Percentiles rank a stretch among this genome's conserved stretches.
These are phyloP conservation scores for Xylaria curta DNA, from an alignment of 495 filamentous ascomycete genomes.

Conservation along the genomic window DNA sequence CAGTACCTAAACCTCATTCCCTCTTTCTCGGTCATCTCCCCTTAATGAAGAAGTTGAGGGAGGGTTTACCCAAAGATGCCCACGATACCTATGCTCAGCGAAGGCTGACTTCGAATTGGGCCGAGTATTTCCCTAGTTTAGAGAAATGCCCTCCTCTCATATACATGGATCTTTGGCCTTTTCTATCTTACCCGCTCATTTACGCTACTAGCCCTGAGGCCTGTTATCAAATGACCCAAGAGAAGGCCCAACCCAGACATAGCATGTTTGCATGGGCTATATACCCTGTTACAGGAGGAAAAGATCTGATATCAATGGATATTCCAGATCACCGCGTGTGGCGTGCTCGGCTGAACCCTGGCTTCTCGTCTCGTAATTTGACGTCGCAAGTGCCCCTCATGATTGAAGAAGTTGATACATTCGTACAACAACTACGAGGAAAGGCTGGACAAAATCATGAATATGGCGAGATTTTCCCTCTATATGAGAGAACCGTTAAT, in stretches of 20 bases:
- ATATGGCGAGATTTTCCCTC: conserved; percentile 35
- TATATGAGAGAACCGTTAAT: conserved; percentile 28
- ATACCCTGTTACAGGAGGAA: neutral
- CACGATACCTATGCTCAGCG: neutral
- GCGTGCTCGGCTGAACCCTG: conserved; percentile 49
- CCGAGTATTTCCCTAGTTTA: conserved; percentile 23
- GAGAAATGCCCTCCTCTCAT: conserved; percentile 23
- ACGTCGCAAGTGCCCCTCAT: conserved; percentile 37
- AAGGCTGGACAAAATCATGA: conserved; percentile 30
- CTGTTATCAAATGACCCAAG: conserved; percentile 2
- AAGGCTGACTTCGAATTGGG: conserved; percentile 4
- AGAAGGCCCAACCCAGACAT: conserved; percentile 1
- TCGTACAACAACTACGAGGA: conserved; percentile 31
- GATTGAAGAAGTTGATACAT: conserved; percentile 37
- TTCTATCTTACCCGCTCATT: neutral
- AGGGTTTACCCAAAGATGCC: conserved; percentile 1
- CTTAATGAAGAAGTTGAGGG: neutral
- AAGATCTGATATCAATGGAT: conserved; percentile 42
- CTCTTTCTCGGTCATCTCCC: neutral
- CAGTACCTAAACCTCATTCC: neutral
- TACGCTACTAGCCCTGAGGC: neutral
- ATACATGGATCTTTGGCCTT: conserved; percentile 54
- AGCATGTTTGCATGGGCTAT: neutral
- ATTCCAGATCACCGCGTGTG: conserved; percentile 44
- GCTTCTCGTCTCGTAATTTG: conserved; percentile 44